These are phyloP conservation scores for Magnolia changhungtana DNA, from an alignment of 164 flowering plant species.

Conservation along the genomic window DNA sequence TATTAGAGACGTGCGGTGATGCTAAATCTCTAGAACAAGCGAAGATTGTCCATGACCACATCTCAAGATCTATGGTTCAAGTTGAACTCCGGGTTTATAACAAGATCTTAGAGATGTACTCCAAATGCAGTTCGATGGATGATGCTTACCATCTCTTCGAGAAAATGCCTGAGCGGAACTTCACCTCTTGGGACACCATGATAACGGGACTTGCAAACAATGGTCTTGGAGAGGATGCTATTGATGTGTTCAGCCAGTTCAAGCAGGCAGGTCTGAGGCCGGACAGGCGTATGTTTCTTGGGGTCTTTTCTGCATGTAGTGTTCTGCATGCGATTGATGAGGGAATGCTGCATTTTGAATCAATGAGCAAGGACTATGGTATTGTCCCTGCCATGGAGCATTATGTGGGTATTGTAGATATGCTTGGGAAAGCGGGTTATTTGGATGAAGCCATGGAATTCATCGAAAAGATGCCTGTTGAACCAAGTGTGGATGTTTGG, in stretches of 20 bases:
- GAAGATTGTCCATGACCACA: slow-evolving; percentile 47
- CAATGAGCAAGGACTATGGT: slow-evolving; percentile 55
- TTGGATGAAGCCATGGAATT: slow-evolving; percentile 72
- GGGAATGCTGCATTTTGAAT: slow-evolving; percentile 70
- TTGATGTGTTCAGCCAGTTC: slow-evolving; percentile 56
- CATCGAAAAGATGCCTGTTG: slow-evolving; percentile 58
- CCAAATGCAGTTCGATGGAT: slow-evolving; percentile 54
- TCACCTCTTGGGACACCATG: slow-evolving; percentile 77
- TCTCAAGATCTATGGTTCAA: slow-evolving; percentile 28
- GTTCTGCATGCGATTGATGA: slow-evolving; percentile 51
- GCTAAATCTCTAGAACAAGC: slow-evolving; percentile 50
- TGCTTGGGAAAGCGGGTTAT: slow-evolving; percentile 64
- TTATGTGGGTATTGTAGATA: slow-evolving; percentile 57
- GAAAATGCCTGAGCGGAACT: slow-evolving; percentile 51
- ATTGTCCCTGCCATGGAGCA: slow-evolving; percentile 66
- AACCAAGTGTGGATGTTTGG: slow-evolving; percentile 63
- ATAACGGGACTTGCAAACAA: slow-evolving; percentile 57
- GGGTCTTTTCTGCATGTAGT: slow-evolving; percentile 64
- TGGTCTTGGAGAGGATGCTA: slow-evolving; percentile 68
- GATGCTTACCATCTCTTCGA: slow-evolving; percentile 53
- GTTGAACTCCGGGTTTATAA: slow-evolving; percentile 40
- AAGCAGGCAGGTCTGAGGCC: slow-evolving; percentile 61
- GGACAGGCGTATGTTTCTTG: slow-evolving; percentile 55
- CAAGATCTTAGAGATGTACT: slow-evolving; percentile 63
- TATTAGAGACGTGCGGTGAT: slow-evolving; percentile 64